A percentile compares a stretch with the other conserved stretches of the same genome.
Evolutionary conservation across 1,284 basidiomycete genomes (phyloP).

Genomic region (Ustilago tritici): DNA sequence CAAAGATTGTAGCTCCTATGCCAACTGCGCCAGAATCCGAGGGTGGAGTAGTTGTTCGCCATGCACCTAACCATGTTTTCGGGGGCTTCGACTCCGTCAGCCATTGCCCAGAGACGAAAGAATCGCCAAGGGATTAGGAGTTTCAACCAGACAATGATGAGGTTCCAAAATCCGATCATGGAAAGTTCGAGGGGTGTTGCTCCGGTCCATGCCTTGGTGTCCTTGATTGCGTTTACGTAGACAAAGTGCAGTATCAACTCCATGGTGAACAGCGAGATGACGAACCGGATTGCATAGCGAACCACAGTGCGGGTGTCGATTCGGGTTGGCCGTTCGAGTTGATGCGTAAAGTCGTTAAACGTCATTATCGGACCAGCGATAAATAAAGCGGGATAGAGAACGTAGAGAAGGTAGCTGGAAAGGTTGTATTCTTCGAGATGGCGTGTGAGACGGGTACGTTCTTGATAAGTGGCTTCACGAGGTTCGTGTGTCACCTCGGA

Average conservation of each 20-base stretch:
- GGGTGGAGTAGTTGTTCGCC: constrained; percentile 95
- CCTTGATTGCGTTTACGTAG: constrained; percentile 97
- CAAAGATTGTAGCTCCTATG: constrained; percentile 96
- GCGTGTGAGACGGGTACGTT: constrained; percentile 43
- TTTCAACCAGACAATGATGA: constrained; percentile 97
- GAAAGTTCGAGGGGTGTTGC: constrained; percentile 83
- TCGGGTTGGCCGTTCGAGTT: constrained; percentile 73
- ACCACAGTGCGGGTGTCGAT: constrained; percentile 61
- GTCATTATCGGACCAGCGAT: constrained; percentile 96
- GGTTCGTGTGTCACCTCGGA: constrained; percentile 18
- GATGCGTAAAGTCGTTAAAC: constrained; percentile 94
- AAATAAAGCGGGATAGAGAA: constrained; percentile 90
- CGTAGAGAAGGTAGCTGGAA: constrained; percentile 79
- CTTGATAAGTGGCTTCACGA: constrained; percentile 29
- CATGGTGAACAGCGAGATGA: constrained; percentile 82
- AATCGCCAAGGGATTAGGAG: constrained; percentile 97
- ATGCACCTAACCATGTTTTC: constrained; percentile 99
- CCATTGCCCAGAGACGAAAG: constrained; percentile 93
- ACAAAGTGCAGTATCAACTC: constrained; percentile 92
- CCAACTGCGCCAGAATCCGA: constrained; percentile 97
- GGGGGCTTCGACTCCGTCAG: constrained; percentile 90
- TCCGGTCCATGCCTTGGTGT: constrained; percentile 78
- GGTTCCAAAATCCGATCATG: constrained; percentile 97
- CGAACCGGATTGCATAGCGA: constrained; percentile 80
- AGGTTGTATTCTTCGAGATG: constrained; percentile 74